Conservation (phyloP, 306 rosid species). For the Dryas octopetala region DNA sequence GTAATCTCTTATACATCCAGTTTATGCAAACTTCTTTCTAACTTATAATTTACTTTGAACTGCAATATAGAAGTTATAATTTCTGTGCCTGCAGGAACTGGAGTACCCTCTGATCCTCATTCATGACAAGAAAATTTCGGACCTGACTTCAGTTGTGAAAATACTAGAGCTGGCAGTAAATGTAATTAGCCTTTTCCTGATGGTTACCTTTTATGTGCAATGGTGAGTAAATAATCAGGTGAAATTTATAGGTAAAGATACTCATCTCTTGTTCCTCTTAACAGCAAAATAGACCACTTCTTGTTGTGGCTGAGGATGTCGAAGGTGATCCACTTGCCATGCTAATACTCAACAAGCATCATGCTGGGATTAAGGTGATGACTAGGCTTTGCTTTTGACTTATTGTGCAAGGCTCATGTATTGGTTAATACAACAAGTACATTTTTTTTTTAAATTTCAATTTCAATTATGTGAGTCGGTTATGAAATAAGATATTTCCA, state of each 20-base stretch:
- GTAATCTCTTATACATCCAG: neutral
- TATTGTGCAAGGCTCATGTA: neutral
- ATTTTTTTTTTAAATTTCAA: neutral
- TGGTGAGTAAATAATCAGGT: slow-evolving; percentile 7
- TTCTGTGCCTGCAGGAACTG: slow-evolving; percentile 63
- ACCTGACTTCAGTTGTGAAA: slow-evolving; percentile 66
- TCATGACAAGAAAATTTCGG: slow-evolving; percentile 85
- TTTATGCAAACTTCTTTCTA: too few relatives aligned
- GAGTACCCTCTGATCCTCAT: slow-evolving; percentile 86
- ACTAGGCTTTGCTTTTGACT: slow-evolving; percentile 12
- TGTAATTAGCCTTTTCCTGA: slow-evolving; percentile 44
- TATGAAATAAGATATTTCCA: neutral
- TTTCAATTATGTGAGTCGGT: neutral
- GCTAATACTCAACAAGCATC: slow-evolving; percentile 98
- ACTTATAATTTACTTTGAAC: slow-evolving; percentile 11
- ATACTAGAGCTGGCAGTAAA: slow-evolving; percentile 68
- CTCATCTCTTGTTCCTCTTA: slow-evolving; percentile 26
- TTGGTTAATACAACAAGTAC: neutral
- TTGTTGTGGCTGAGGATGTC: slow-evolving; percentile 93
- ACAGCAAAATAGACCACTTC: slow-evolving; percentile 80
- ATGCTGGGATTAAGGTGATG: slow-evolving; percentile 79
- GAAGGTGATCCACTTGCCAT: slow-evolving; percentile 84
- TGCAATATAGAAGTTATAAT: slow-evolving; percentile 13
- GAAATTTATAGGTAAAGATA: neutral
- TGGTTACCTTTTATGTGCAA: slow-evolving; percentile 24